Evolutionary conservation across 306 rosid species (phyloP), one percentile per base, ranked within the genome.

Genomic region (Canavalia gladiata): DNA sequence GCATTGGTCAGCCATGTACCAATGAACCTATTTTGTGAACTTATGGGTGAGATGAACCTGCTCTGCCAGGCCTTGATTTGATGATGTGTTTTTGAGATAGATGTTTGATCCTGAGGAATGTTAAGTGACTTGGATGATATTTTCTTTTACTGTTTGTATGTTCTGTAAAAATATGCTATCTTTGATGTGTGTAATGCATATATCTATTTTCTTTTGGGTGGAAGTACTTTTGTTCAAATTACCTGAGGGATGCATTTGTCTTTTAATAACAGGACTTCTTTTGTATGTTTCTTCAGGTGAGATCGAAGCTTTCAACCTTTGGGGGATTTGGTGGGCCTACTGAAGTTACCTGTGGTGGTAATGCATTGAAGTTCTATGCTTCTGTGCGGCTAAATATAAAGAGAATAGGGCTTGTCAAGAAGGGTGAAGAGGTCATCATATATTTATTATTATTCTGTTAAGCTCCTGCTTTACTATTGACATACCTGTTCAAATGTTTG

Each of bases 291-390:
- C 77, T 81, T n/a, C 60, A 95, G 98, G 90, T 93, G 60, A 90
- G 99, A 81, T 80, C 94, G 28, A 95, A 92, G 87, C 77, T 95
- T 81, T 90, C 94, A 58, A 91, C 95, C 67, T 95, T 92, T 82
- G 97, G 94, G 82, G 97, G 97, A 83, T 95, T 89, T 86, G 94
- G 95, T 72, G 97, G 91, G 81, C 97, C 95, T 6, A 82, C 88
- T 62, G 97, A 92, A 87, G 93, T 91, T 82, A 91, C 97, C 30
- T 95, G 97, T 86, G 97, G 98, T 33, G 98, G 98, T 84, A 94
- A 94, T 70, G 97, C 97, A 37, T 86, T 94, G 79, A 94, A 92
- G 83, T 94, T 91, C 75, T 92, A 94, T 88, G 97, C 99, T 81
- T 94, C 97, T 41, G 90, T 94, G 81, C 95, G 97, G 79, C 89